Base-by-base conservation (phyloP, 2,329 filamentous ascomycete species). In the Penicillium concentricum region DNA sequence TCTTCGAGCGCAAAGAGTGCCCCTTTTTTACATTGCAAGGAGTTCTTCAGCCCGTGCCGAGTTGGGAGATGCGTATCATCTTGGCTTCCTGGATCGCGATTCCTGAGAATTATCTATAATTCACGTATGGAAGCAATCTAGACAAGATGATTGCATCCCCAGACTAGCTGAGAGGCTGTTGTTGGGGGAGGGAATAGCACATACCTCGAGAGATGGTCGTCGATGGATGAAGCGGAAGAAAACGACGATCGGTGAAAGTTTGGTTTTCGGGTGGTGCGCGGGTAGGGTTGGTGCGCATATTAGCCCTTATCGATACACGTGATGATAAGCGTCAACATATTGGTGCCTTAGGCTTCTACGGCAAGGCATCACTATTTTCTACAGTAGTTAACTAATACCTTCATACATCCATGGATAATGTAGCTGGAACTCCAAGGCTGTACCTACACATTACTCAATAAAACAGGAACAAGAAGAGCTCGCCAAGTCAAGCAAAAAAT, bases 1-100 rank as follows among this genome's bases (percentile, higher is more conserved):
- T 83, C 82, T 71, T 69, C 79, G 82, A 86, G 84, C 83, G 79
- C 76, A 83, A 85, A 87, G 84, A 87, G 84, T 87, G 84, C 85
- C 85, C 84, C 68, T 70, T 67, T 62, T 64, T 67, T 74, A 66
- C 68, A 72, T 77, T 56, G 54, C 54, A 72, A 79, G 84, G 83
- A 84, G 84, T 85, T 88, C 84, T 87, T 86, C 82, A 85, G 83
- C 85, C 85, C 83, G 77, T 84, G 76, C 72, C 70, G 77, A 68
- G 65, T 65, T 70, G 69, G 70, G 69, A 73, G 70, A 75, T 68
- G 73, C 74, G 74, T 77, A 76, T 77, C 74, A 76, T 74, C 67
- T 57, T 69, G 61, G 42, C 44, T 60, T 58, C 62, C 53, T 60
- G 52, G 26, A 51, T 50, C 51, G 20, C 47, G 37, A 38, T 46